phyloP scores from a whole-genome alignment of 805 yeast species.

The Saccharomycopsis malanga region DNA sequence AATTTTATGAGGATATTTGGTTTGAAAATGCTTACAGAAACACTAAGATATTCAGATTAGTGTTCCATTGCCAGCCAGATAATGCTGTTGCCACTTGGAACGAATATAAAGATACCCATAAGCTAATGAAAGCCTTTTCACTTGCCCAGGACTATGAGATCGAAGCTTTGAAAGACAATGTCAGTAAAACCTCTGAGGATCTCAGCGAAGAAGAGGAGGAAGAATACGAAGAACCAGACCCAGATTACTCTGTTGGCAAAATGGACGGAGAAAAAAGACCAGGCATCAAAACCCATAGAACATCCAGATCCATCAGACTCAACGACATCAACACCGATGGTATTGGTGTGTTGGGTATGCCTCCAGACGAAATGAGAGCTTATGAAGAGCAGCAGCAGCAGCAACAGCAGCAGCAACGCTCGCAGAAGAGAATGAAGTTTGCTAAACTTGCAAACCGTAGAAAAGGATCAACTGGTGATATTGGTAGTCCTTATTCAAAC shows the following conservation, averaged over 20 bases:
- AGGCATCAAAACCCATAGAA: slow-evolving; percentile 7
- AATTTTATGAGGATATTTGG: slow-evolving; percentile 84
- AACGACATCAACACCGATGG: slow-evolving; percentile 14
- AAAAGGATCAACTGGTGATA: slow-evolving; percentile 3
- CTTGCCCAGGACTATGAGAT: slow-evolving; percentile 29
- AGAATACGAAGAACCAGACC: slow-evolving; percentile 1
- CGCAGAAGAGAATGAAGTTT: slow-evolving; percentile 4
- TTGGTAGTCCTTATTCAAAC: neutral
- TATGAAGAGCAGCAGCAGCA: neutral
- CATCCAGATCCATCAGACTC: slow-evolving; percentile 16
- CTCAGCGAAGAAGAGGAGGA: slow-evolving; percentile 1
- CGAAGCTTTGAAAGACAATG: slow-evolving; percentile 9
- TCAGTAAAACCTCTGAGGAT: neutral
- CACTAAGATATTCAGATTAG: slow-evolving; percentile 70
- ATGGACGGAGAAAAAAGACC: slow-evolving; percentile 6
- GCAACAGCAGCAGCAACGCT: slow-evolving; percentile 6
- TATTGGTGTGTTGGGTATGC: slow-evolving; percentile 17
- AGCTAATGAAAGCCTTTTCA: slow-evolving; percentile 50
- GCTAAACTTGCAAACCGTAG: slow-evolving; percentile 4
- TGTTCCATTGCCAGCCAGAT: slow-evolving; percentile 94
- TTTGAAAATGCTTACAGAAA: slow-evolving; percentile 74
- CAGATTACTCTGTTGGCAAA: neutral
- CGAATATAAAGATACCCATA: slow-evolving; percentile 70
- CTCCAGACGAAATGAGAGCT: slow-evolving; percentile 15
- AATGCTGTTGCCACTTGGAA: slow-evolving; percentile 85